Conservation (phyloP, 2,329 filamentous ascomycete genomes). For the Tolypocladium ophioglossoides region DNA sequence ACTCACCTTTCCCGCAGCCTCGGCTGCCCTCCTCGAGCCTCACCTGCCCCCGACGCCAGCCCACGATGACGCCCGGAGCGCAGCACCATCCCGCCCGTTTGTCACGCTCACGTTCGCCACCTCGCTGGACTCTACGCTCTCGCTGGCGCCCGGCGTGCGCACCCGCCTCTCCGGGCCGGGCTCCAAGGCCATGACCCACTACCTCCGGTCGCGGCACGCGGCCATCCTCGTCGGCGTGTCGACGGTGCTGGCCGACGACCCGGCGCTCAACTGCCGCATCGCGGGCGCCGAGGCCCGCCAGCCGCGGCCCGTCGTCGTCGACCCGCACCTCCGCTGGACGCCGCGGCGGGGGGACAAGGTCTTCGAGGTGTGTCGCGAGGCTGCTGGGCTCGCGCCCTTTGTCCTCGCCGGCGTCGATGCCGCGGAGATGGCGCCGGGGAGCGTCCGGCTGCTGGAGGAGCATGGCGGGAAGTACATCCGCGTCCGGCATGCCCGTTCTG, state of each 20-base stretch:
- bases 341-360: slow-evolving; percentile 52
- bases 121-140: slow-evolving; percentile 74
- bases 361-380: slow-evolving; percentile 50
- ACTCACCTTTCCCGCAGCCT: slow-evolving; percentile 21
- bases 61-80: neutral
- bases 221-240: slow-evolving; percentile 79
- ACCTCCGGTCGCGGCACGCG: slow-evolving; percentile 69
- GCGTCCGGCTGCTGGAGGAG: slow-evolving; percentile 29
- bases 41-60: slow-evolving; percentile 19
- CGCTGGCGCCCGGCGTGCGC: slow-evolving; percentile 66
- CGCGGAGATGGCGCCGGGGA: slow-evolving; percentile 32
- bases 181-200: slow-evolving; percentile 90
- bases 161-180: slow-evolving; percentile 73
- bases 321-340: slow-evolving; percentile 67
- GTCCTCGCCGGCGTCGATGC: slow-evolving; percentile 45
- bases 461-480: slow-evolving; percentile 43
- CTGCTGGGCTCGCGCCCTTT: slow-evolving; percentile 63
- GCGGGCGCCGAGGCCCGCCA: slow-evolving; percentile 47
- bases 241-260: slow-evolving; percentile 77
- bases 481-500: slow-evolving; percentile 21
- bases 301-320: slow-evolving; percentile 72
- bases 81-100: slow-evolving; percentile 25
- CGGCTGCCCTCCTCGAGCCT: slow-evolving; percentile 20
- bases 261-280: slow-evolving; percentile 73
- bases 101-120: slow-evolving; percentile 84